phyloP scores from a whole-genome alignment of 768 basidiomycete genomes.

The Wakefieldia striispora region DNA sequence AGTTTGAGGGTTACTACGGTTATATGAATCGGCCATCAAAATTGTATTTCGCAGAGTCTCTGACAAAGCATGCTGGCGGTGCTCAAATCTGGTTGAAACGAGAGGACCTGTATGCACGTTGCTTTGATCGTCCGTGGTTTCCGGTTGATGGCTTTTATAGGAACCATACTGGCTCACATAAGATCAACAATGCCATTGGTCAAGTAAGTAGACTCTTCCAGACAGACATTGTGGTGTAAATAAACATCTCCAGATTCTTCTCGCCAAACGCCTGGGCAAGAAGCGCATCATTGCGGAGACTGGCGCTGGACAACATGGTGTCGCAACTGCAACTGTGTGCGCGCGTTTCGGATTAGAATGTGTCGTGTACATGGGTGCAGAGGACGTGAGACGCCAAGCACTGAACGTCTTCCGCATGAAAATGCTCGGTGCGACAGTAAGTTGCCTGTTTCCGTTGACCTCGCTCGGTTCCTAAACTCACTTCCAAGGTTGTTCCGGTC shows the following conservation, averaged over 20 bases:
- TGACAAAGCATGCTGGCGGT: conserved; percentile 88
- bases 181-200: conserved; percentile 98
- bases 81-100: conserved; percentile 98
- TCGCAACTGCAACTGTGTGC: conserved; percentile 97
- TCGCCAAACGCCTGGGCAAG: conserved; percentile 93
- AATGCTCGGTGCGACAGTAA: conserved; percentile 92
- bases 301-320: conserved; percentile 98
- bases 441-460: neutral
- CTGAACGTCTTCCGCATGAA: conserved; percentile 97
- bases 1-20: conserved; percentile 81
- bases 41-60: conserved; percentile 85
- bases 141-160: conserved; percentile 36
- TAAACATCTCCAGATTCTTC: conserved; percentile 60
- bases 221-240: neutral
- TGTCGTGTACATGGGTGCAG: conserved; percentile 96
- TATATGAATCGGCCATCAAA: conserved; percentile 96
- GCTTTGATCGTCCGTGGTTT: neutral
- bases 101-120: conserved; percentile 70
- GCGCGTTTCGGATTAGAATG: conserved; percentile 96
- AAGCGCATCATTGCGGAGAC: conserved; percentile 98
- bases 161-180: conserved; percentile 98
- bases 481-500: conserved; percentile 81
- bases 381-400: conserved; percentile 94
- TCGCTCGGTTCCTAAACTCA: neutral
- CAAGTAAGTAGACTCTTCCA: conserved; percentile 51